Base-by-base conservation (phyloP, 495 filamentous ascomycete species). In the Penicillium simplicissimum region DNA sequence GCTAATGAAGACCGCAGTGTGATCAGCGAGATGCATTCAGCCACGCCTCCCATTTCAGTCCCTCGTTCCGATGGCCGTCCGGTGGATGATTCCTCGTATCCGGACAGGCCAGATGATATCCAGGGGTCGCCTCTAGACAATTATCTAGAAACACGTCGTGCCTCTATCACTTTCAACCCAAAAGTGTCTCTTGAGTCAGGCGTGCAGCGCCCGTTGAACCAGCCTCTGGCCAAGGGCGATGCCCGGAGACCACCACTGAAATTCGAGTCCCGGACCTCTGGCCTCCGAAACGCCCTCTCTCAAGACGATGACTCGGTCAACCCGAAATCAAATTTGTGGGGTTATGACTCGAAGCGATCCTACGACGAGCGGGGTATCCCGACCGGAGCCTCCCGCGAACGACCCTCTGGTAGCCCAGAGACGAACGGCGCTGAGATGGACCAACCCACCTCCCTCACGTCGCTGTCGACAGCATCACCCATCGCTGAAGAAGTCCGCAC, bases 401-500 rank as follows among this genome's bases (percentile, higher is more conserved):
- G 65, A 34, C 58, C 62, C 25, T 51, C 68, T 8, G 51, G 65
- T 14, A 71, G 62, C 55, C 60, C 71, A 3, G 69, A 71, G 19
- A 67, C 69, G 59, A 69, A 67, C 23, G 63, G 56, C 42, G 57
- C 64, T 31, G 75, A 77, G 17, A 36, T 76, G 25, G 78, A 80
- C n/a, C 77, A 67, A 43, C 78, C 75, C n/a, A 81, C 82, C 15
- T 89, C 87, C 10, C 74, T 89, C 61, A 88, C 87, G 6, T 87
- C 85, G 1, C 76, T 79, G 31, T 81, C 84, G 14, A 87, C 85
- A 25, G 79, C 74, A 40, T 87, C 85, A 21, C 79, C 84, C 5
- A 55, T 74, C 19, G 70, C 69, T 3, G 82, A 85, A 13, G 85
- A 87, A 67, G 58, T 78, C 19, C 78, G 73, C 19, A 87, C 84